These are phyloP conservation scores for Talaromyces sp. DNA, from an alignment of 2,329 filamentous ascomycete species.

Conservation along the genomic window DNA sequence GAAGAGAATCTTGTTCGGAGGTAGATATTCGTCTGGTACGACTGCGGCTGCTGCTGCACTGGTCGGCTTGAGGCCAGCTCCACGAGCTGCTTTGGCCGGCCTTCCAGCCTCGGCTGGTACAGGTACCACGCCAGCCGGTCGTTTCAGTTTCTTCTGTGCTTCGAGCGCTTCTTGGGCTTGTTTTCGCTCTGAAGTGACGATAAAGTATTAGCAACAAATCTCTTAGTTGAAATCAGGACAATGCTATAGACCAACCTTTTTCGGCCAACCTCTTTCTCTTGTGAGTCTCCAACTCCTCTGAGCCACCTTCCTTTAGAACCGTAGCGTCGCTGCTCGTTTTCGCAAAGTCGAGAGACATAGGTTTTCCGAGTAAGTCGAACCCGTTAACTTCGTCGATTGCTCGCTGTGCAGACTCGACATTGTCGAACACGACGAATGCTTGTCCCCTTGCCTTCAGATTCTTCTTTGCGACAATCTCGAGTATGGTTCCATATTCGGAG, in stretches of 20 bases:
- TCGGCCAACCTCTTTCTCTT: constrained; percentile 79
- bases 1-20: constrained; percentile 95
- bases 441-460: constrained; percentile 92
- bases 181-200: constrained; percentile 55
- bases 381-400: constrained; percentile 88
- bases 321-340: constrained; percentile 82
- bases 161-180: constrained; percentile 77
- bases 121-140: constrained; percentile 46
- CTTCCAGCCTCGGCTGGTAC: constrained; percentile 45
- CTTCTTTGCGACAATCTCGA: constrained; percentile 82
- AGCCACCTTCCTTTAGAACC: constrained; percentile 65
- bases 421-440: constrained; percentile 89
- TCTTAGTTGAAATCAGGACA: not conserved
- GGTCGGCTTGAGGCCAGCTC: constrained; percentile 70
- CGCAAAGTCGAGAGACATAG: constrained; percentile 78
- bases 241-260: constrained; percentile 62
- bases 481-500: constrained; percentile 76
- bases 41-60: constrained; percentile 62
- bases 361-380: constrained; percentile 88
- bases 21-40: constrained; percentile 95
- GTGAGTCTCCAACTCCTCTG: constrained; percentile 80
- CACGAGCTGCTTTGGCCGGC: constrained; percentile 65
- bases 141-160: constrained; percentile 70
- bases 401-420: constrained; percentile 67
- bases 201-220: constrained; percentile 2